Conservation (phyloP, 176 grass and related monocot species). For the Avena eriantha region DNA sequence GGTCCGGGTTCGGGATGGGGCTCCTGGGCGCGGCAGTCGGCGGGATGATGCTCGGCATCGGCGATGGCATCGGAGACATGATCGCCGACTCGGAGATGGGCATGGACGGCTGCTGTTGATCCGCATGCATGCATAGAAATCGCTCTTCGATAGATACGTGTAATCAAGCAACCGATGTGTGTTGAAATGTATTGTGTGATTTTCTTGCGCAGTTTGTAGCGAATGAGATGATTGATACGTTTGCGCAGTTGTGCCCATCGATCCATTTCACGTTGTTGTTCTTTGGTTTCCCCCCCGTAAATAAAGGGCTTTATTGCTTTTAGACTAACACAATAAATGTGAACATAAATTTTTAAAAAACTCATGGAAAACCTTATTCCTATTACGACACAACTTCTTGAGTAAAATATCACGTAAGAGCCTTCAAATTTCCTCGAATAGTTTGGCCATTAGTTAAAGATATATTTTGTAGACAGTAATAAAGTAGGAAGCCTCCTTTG, state of each 20-base stretch:
- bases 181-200: background rate
- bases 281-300: background rate
- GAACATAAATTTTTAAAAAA: no score
- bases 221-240: background rate
- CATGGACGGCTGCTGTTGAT: constrained; percentile 20
- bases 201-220: background rate
- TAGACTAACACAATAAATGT: no score
- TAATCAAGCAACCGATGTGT: background rate
- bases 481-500: no score
- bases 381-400: no score
- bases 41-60: constrained; percentile 47
- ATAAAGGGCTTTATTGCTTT: background rate
- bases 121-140: background rate
- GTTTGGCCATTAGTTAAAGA: no score
- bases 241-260: background rate
- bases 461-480: no score
- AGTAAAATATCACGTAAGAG: no score
- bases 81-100: constrained; percentile 34
- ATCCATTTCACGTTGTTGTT: background rate
- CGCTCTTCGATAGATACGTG: background rate
- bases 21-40: constrained; percentile 44
- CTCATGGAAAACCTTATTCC: no score
- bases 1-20: constrained; percentile 29
- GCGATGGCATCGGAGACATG: constrained; percentile 15
- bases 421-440: no score